Evolutionary conservation across 2,329 filamentous ascomycete genomes (phyloP).

Genomic region (Purpureocillium lavendulum): DNA sequence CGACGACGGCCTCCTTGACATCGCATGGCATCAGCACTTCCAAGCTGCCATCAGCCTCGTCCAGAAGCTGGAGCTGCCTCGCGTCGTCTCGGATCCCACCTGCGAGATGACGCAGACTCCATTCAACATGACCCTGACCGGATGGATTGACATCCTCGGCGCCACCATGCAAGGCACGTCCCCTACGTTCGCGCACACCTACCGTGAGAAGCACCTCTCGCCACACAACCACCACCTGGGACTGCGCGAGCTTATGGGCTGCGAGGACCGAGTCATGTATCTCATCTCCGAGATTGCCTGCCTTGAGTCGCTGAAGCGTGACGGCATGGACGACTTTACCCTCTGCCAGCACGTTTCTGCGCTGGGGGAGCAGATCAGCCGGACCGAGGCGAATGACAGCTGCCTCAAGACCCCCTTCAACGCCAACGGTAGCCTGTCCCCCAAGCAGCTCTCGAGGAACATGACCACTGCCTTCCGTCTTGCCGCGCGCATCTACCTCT

Average conservation of each 20-base stretch:
- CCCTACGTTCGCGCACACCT: conserved; percentile 87
- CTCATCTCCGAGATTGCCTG: conserved; percentile 96
- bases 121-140: conserved; percentile 90
- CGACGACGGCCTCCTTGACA: conserved; percentile 79
- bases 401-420: conserved; percentile 54
- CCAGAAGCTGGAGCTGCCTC: conserved; percentile 72
- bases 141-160: conserved; percentile 96
- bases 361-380: conserved; percentile 78
- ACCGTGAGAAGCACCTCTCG: conserved; percentile 86
- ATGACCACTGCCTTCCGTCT: conserved; percentile 87
- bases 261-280: conserved; percentile 96
- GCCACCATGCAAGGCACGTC: conserved; percentile 83
- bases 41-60: conserved; percentile 81
- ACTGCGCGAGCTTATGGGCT: conserved; percentile 90
- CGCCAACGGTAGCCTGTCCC: conserved; percentile 65
- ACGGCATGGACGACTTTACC: conserved; percentile 75
- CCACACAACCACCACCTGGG: conserved; percentile 54
- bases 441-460: conserved; percentile 77
- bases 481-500: conserved; percentile 92
- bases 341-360: conserved; percentile 84
- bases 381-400: conserved; percentile 61
- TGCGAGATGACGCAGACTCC: conserved; percentile 52
- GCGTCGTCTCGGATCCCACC: conserved; percentile 52
- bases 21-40: conserved; percentile 96
- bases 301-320: conserved; percentile 77